phyloP scores from a whole-genome alignment of 352 stramenopile genomes.

The Poterioochromonas sp. region DNA sequence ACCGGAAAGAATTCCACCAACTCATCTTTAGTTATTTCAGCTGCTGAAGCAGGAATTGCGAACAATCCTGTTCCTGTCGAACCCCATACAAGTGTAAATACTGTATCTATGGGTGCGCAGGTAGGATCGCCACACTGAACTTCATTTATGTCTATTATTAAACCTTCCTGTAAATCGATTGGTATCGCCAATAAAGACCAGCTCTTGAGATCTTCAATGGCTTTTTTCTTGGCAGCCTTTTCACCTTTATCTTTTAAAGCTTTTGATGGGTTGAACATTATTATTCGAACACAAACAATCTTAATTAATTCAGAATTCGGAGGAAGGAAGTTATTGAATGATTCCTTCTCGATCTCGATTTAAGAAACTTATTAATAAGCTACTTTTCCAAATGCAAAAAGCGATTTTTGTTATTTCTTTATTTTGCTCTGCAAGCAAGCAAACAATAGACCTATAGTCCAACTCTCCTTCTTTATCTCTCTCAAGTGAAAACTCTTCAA shows the following conservation, averaged over 20 bases:
- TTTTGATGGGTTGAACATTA: conserved; percentile 27
- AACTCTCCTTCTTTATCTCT: no score
- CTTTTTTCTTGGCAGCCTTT: conserved; percentile 10
- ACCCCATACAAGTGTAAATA: conserved; percentile 25
- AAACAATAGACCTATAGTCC: no score
- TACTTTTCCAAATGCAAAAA: no score
- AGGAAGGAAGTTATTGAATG: no score
- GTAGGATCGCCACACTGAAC: conserved; percentile 16
- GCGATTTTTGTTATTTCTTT: no score
- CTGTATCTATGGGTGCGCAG: conserved; percentile 20
- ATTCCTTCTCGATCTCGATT: no score
- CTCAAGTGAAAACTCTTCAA: no score
- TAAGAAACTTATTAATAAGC: no score
- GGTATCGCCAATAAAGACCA: not conserved
- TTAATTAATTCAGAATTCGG: no score
- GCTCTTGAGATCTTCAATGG: not conserved
- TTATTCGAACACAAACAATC: no score
- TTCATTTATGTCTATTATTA: conserved; percentile 16
- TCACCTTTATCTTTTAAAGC: not conserved
- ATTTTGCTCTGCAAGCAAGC: no score
- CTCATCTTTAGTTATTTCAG: not conserved
- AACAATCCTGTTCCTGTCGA: conserved; percentile 11
- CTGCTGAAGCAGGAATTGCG: not conserved
- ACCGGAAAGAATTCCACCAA: conserved; percentile 5
- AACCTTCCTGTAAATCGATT: not conserved